These are phyloP conservation scores for Lepidium didymum DNA, from an alignment of 345 rosid species.

Conservation along the genomic window DNA sequence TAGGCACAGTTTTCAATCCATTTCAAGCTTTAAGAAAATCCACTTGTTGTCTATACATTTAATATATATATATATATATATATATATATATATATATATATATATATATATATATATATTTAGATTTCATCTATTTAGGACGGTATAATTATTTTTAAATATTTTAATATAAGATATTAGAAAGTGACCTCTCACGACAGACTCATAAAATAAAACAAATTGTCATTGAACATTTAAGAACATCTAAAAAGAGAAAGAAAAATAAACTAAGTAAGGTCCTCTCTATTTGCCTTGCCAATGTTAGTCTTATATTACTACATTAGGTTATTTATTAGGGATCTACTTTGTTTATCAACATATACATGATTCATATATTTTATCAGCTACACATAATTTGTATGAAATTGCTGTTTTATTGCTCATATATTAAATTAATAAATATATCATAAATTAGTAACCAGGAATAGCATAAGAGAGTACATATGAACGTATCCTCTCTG, in stretches of 20 bases:
- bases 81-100: not conserved
- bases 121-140: not conserved
- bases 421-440: no score
- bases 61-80: not conserved
- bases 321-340: constrained; percentile 13
- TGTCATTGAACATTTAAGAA: constrained; percentile 15
- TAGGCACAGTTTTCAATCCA: not conserved
- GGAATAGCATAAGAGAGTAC: constrained; percentile 17
- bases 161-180: constrained; percentile 5
- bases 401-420: no score
- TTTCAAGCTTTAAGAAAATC: no score
- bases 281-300: constrained; percentile 19
- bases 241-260: constrained; percentile 14
- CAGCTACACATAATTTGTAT: not conserved
- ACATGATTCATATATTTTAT: not conserved
- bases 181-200: constrained; percentile 17
- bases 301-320: constrained; percentile 25
- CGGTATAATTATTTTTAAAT: not conserved
- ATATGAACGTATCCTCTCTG: constrained; percentile 13
- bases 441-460: not conserved
- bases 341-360: not conserved
- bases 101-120: not conserved
- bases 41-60: not conserved
- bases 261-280: constrained; percentile 21
- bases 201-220: constrained; percentile 15